Base-by-base conservation (phyloP, 192 early-diverging fungal genomes). In the Coemansia sp. region DNA sequence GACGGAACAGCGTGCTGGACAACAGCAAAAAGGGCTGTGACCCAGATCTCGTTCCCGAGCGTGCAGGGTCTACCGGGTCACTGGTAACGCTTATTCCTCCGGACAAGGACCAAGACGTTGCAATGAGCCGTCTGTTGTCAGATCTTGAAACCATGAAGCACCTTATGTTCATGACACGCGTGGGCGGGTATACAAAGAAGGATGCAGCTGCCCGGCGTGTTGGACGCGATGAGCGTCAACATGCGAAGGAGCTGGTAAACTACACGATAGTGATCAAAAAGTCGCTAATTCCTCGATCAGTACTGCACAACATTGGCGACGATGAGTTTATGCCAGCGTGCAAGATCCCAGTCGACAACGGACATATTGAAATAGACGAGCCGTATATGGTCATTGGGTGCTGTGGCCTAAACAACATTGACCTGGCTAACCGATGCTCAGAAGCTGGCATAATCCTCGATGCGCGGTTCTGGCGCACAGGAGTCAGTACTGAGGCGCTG, bases 401-500 rank as follows among this genome's bases (percentile, higher is more conserved):
- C 61, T 79, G 76, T 19, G 76, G 76, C 0, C 45, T 79, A 45
- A 66, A 65, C 51, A 56, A 65, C 37, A 64, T 79, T n/a, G 65
- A 70, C 8, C 41, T 53, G 23, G 20, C 16, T 11, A 66, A 73
- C 52, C 66, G 62, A n/a, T 55, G 56, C 32, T 48, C 67, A 8
- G 66, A 69, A 14, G 76, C 71, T 0, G 71, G 76, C 3, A 73
- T 79, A 23, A 79, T 79, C 18, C 32, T 79, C 19, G 76, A 79
- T 27, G 60, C 71, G 50, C 56, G 76, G 43, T 64, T 79, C 48
- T 79, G 76, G 76, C 76, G 71, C 20, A 59, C 66, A 2, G 69
- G 71, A 12, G 58, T 65, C 14, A 69, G 76, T 64, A 65, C 61
- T 8, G 76, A 62, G 11, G 62, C 76, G 37, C 50, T 79, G 45